phyloP scores from a whole-genome alignment of 306 rosid genomes.

The Cicer pinnatifidum region DNA sequence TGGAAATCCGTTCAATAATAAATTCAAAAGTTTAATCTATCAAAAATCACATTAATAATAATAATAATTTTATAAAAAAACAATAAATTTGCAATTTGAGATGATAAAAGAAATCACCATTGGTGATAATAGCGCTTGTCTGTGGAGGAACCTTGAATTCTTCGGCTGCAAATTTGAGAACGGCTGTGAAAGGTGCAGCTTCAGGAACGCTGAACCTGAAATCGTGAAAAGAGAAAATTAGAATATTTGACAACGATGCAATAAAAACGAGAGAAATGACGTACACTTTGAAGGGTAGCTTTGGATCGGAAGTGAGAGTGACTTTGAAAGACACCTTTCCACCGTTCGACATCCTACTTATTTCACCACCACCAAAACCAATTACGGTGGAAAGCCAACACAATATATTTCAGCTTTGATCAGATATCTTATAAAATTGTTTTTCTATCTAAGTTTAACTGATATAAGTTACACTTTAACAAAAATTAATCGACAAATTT shows the following conservation, averaged over 20 bases:
- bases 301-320: slow-evolving; percentile 97
- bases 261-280: neutral
- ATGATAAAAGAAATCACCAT: slow-evolving; percentile 54
- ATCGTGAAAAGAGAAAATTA: slow-evolving; percentile 16
- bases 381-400: neutral
- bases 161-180: slow-evolving; percentile 93
- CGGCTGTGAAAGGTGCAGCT: slow-evolving; percentile 98
- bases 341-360: slow-evolving; percentile 67
- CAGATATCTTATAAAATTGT: neutral
- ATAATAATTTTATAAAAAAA: neutral
- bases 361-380: neutral
- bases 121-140: slow-evolving; percentile 97
- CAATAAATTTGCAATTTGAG: neutral
- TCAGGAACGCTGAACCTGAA: slow-evolving; percentile 95
- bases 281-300: slow-evolving; percentile 96
- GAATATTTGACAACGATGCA: neutral
- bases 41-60: neutral
- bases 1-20: neutral
- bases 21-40: neutral
- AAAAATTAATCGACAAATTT: no score
- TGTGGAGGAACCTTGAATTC: slow-evolving; percentile 99
- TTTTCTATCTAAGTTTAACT: no score
- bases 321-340: slow-evolving; percentile 99
- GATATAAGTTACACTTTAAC: no score
- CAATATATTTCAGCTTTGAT: neutral